Percentiles rank a stretch among this genome's conserved stretches.
Conservation (phyloP, 1,139 yeast genomes). For the Scheffersomyces quercinus region DNA sequence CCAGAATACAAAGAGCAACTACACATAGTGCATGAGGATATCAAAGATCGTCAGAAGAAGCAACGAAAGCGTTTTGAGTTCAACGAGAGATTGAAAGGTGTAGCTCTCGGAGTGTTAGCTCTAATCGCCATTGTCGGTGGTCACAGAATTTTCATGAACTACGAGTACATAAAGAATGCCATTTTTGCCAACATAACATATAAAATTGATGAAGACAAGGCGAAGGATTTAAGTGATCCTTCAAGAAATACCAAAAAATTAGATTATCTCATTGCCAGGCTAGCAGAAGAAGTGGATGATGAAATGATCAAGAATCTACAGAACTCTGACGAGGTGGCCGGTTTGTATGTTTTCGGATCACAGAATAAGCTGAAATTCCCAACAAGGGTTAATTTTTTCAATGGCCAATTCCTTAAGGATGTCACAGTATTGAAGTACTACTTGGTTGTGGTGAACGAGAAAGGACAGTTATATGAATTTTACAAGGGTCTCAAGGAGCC, state of each 20-base stretch:
- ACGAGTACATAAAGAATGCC: constrained; percentile 33
- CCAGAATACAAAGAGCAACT: constrained; percentile 42
- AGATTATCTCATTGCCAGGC: constrained; percentile 24
- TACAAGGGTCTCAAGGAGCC: constrained; percentile 36
- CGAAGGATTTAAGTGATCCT: constrained; percentile 27
- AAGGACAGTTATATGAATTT: constrained; percentile 81
- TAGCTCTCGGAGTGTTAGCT: constrained; percentile 30
- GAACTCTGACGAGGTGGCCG: constrained; percentile 28
- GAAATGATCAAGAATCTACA: constrained; percentile 24
- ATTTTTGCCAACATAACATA: constrained; percentile 29
- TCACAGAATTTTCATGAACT: constrained; percentile 46
- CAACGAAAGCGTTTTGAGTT: constrained; percentile 26
- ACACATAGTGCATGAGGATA: constrained; percentile 30
- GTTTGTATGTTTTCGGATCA: constrained; percentile 41
- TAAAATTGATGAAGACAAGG: constrained; percentile 29
- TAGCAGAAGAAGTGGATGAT: constrained; percentile 38
- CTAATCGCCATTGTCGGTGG: constrained; percentile 35
- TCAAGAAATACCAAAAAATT: constrained; percentile 27
- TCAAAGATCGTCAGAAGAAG: constrained; percentile 20
- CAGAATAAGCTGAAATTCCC: constrained; percentile 50
- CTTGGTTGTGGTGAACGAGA: constrained; percentile 62
- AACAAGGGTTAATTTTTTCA: constrained; percentile 61
- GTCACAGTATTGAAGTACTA: constrained; percentile 51
- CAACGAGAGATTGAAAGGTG: constrained; percentile 38
- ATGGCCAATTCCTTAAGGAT: constrained; percentile 58